Conservation (phyloP, 495 filamentous ascomycete species). For the Neurospora terricola region DNA sequence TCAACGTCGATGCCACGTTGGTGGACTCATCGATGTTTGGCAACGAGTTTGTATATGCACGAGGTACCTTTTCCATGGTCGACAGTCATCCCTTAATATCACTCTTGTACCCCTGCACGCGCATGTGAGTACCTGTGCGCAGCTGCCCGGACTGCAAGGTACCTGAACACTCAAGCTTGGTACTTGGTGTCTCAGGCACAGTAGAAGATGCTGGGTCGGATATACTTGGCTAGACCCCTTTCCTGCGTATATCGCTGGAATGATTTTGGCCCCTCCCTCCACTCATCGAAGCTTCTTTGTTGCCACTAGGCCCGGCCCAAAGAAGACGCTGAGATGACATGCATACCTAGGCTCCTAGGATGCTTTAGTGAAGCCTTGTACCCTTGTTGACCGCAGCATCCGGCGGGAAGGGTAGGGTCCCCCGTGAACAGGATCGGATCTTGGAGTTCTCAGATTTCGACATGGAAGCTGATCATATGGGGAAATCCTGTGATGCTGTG, state of each 20-base stretch:
- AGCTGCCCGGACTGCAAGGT: slow-evolving; percentile 1
- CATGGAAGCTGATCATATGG: slow-evolving; percentile 23
- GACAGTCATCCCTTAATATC: slow-evolving; percentile 20
- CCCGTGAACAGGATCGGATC: slow-evolving; percentile 26
- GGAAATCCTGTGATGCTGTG: not conserved
- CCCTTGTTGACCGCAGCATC: slow-evolving; percentile 20
- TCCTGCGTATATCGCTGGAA: slow-evolving; percentile 1
- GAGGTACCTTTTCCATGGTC: slow-evolving; percentile 16
- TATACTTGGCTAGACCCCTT: slow-evolving; percentile 5
- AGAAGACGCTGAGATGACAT: slow-evolving; percentile 2
- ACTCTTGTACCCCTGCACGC: slow-evolving; percentile 11
- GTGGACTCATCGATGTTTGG: not conserved
- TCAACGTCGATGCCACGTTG: not conserved
- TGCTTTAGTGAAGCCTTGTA: slow-evolving; percentile 3
- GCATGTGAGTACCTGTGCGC: slow-evolving; percentile 6
- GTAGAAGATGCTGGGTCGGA: slow-evolving; percentile 11
- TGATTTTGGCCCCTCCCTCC: slow-evolving; percentile 3
- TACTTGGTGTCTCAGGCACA: slow-evolving; percentile 14
- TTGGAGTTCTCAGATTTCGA: slow-evolving; percentile 18
- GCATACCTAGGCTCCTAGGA: not conserved
- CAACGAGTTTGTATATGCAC: not conserved
- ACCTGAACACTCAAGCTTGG: slow-evolving; percentile 1
- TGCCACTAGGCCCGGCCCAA: slow-evolving; percentile 1
- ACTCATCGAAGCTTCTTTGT: slow-evolving; percentile 12
- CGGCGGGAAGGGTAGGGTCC: slow-evolving; percentile 18